Conservation (phyloP, 805 yeast genomes). For the Starmerella kuoi region DNA sequence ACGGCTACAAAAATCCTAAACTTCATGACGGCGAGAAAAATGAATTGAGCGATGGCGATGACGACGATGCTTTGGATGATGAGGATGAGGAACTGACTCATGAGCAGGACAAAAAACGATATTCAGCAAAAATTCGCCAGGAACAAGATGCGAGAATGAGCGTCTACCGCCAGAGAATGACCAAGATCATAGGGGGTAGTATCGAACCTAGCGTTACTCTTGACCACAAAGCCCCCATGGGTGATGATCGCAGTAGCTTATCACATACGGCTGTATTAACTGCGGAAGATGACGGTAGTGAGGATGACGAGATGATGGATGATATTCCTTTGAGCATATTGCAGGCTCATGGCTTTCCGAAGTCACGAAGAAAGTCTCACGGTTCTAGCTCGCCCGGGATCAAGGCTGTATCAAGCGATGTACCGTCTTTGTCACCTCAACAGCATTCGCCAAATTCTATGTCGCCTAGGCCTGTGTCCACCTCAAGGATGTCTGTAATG, state of each 20-base stretch:
- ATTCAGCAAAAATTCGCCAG: conserved; percentile 23
- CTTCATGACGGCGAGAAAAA: conserved; percentile 1
- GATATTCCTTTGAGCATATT: conserved; percentile 33
- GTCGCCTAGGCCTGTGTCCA: neutral
- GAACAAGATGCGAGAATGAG: conserved; percentile 33
- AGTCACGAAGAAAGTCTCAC: conserved; percentile 2
- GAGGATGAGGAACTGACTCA: conserved; percentile 24
- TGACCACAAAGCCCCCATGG: neutral
- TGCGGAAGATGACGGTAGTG: conserved; percentile 27
- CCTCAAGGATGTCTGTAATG: neutral
- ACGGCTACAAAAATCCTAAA: neutral
- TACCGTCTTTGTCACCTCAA: neutral
- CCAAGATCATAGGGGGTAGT: conserved; percentile 28
- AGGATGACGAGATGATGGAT: conserved; percentile 31
- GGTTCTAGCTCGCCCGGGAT: neutral
- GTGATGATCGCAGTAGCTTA: neutral
- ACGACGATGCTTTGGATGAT: conserved; percentile 30
- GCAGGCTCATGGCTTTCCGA: conserved; percentile 32
- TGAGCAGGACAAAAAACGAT: conserved; percentile 18
- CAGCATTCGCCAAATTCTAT: neutral
- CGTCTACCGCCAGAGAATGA: conserved; percentile 34
- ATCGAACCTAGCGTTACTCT: neutral
- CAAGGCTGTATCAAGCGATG: neutral
- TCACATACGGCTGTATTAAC: too few relatives aligned
- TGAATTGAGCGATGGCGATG: conserved; percentile 28